Conservation (phyloP, 2,329 filamentous ascomycete species). For the Ceratocystis eucalypticola region DNA sequence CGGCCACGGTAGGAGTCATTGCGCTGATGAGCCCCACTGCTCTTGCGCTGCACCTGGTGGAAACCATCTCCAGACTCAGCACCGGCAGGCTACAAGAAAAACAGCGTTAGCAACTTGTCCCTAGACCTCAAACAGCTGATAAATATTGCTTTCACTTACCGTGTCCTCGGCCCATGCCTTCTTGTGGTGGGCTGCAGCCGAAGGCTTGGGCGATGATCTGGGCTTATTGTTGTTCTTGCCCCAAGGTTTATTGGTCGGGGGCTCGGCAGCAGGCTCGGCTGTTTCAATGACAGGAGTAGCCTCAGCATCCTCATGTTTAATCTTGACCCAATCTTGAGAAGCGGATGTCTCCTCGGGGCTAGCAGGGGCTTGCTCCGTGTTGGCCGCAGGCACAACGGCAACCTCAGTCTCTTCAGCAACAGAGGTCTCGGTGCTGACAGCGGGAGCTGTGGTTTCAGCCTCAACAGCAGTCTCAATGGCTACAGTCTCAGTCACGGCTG, state of each 20-base stretch:
- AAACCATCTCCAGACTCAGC: conserved; percentile 44
- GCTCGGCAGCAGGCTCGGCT: conserved; percentile 27
- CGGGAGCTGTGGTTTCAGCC: not conserved
- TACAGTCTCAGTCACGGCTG: not conserved
- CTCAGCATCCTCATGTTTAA: conserved; percentile 21
- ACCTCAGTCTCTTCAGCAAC: not conserved
- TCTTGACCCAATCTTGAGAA: conserved; percentile 15
- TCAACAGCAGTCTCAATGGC: not conserved
- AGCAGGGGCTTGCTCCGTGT: conserved; percentile 1
- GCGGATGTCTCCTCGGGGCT: not conserved
- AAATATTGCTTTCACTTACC: conserved; percentile 40
- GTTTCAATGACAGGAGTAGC: conserved; percentile 22
- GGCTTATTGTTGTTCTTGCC: conserved; percentile 33
- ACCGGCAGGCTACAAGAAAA: not conserved
- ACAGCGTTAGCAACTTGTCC: conserved; percentile 16
- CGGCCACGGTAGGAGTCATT: conserved; percentile 30
- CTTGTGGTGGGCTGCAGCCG: conserved; percentile 39
- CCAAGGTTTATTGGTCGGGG: conserved; percentile 27
- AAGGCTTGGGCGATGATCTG: conserved; percentile 49
- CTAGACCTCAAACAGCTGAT: conserved; percentile 21
- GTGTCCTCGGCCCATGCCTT: conserved; percentile 71
- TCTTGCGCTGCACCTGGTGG: conserved; percentile 53
- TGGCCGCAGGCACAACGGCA: not conserved
- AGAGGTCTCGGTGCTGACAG: not conserved
- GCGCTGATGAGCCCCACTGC: conserved; percentile 2